Conservation (phyloP, 495 filamentous ascomycete species). For the Tuber umbilicatum region DNA sequence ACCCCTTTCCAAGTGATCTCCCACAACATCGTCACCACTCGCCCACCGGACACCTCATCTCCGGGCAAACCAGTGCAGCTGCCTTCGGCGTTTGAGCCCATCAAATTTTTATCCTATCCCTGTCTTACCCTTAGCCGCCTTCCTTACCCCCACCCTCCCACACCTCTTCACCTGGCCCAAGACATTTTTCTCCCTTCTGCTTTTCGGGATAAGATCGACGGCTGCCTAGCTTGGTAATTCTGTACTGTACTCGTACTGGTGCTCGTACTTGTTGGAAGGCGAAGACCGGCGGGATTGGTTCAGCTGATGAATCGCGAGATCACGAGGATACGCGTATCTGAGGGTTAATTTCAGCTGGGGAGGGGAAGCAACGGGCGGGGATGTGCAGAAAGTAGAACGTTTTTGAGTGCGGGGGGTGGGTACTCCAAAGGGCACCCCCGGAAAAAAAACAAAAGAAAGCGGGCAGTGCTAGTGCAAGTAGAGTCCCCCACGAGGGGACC, state of each 20-base stretch:
- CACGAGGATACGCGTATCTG: neutral
- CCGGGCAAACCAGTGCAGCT: neutral
- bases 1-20: neutral
- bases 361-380: neutral
- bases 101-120: neutral
- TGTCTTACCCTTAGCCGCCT: neutral
- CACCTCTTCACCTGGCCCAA: neutral
- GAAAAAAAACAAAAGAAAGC: too few species aligned
- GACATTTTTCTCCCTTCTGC: neutral
- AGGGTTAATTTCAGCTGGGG: neutral
- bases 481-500: too few species aligned
- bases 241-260: neutral
- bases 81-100: neutral
- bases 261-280: too few species aligned
- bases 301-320: neutral
- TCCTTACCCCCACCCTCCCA: neutral
- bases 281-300: neutral
- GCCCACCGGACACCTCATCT: neutral
- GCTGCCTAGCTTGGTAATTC: neutral
- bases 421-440: too few species aligned
- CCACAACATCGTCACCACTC: neutral
- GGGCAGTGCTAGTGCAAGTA: too few species aligned
- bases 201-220: neutral
- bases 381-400: neutral
- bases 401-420: neutral